Base-by-base conservation (phyloP, 805 yeast species). In the Wilhelminamyces savonicus region DNA sequence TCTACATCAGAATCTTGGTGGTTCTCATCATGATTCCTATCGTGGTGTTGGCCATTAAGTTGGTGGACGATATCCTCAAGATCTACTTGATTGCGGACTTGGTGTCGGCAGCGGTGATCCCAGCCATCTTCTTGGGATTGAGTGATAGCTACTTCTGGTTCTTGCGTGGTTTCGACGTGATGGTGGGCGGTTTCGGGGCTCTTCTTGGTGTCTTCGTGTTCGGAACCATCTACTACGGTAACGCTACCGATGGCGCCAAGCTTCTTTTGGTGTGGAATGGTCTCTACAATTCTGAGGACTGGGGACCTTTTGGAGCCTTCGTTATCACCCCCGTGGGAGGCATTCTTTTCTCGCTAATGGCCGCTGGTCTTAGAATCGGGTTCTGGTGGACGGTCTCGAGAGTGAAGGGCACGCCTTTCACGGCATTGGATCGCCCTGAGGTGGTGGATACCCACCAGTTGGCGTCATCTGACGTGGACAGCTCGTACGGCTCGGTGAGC, bases 281-380 rank as follows among this genome's bases (percentile, higher is more conserved):
- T 25, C 60, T 88, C 16, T 88, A 88, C 48, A 62, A 69, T 37
- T 62, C 72, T 5, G 72, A 69, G 28, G 96, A 88, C 50, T 88
- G 96, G 96, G 84, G 94, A 45, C 78, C 94, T 0, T 88, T 88
- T 60, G 97, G 95, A 15, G 95, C 96, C 2, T 88, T 88, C 56
- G 90, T 83, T 5, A 82, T 80, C 38, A 92, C 96, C 1, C 96
- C 96, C 5, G 67, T 78, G 23, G 94, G 90, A 16, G 86, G 90
- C 8, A 40, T 87, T 2, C 37, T 80, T 5, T 62, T 78, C 37
- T 78, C 83, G 2, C 54, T 73, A 10, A 44, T 64, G 17, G 64
- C 69, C 25, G 68, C 82, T 16, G 78, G 46, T 3, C 15, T 66
- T 11, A 69, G 92, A 56, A 50, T 73, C 21, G 33, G 48, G 1